Evolutionary conservation across 164 flowering plant species (phyloP).

Genomic region (Berberis vulgaris): DNA sequence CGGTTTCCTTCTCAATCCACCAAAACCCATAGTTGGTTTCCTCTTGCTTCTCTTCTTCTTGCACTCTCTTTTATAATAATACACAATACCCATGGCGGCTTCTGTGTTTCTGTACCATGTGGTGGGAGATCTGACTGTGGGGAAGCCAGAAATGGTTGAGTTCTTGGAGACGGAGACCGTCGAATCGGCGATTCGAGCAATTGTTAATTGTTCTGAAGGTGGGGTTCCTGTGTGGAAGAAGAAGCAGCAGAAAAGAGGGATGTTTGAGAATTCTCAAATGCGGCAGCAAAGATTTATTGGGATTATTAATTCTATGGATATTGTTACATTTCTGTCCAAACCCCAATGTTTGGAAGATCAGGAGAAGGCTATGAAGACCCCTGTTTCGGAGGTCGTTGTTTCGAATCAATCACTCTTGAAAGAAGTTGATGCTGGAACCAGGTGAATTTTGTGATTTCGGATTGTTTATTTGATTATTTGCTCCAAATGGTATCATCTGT

Average conservation of each 20-base stretch:
- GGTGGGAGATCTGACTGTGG: constrained; percentile 95
- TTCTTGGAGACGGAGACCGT: constrained; percentile 73
- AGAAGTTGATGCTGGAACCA: constrained; percentile 86
- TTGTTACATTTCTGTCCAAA: constrained; percentile 69
- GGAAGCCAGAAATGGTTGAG: constrained; percentile 84
- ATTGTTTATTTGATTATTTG: not conserved
- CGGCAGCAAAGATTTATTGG: constrained; percentile 90
- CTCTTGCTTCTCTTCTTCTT: constrained; percentile 60
- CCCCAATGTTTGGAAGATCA: constrained; percentile 59
- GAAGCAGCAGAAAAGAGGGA: constrained; percentile 27
- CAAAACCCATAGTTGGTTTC: constrained; percentile 27
- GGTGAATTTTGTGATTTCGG: constrained; percentile 30
- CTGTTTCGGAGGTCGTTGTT: constrained; percentile 69
- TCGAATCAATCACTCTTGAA: constrained; percentile 60
- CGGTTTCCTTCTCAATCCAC: constrained; percentile 4
- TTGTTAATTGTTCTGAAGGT: constrained; percentile 78
- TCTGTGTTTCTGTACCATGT: constrained; percentile 88
- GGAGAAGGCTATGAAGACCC: constrained; percentile 74
- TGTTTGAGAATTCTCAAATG: constrained; percentile 49
- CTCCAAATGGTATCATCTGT: too few species aligned
- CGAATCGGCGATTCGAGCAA: constrained; percentile 71
- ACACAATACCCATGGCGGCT: constrained; percentile 32
- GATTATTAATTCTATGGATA: constrained; percentile 71
- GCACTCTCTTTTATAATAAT: constrained; percentile 43
- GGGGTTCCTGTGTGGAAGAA: constrained; percentile 87